These are phyloP conservation scores for Saturnispora silvae DNA, from an alignment of 805 yeast species.

Conservation along the genomic window DNA sequence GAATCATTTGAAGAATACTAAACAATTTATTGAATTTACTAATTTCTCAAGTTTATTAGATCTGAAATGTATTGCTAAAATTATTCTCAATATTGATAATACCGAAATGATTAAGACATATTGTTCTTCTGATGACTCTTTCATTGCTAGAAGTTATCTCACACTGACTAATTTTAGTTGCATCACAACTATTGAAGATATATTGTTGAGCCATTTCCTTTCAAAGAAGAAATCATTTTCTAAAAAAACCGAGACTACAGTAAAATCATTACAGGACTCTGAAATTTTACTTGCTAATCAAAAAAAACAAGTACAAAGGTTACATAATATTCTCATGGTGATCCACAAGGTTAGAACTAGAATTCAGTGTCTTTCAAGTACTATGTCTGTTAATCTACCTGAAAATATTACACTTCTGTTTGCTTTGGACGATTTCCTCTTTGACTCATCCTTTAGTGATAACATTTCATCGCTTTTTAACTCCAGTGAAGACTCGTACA, in stretches of 20 bases:
- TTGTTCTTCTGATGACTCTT: conserved; percentile 12
- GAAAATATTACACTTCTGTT: conserved; percentile 11
- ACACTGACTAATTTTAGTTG: conserved; percentile 15
- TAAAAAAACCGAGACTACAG: background rate
- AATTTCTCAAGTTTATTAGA: conserved; percentile 13
- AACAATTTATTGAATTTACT: conserved; percentile 11
- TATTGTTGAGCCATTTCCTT: background rate
- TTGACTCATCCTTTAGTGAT: conserved; percentile 21
- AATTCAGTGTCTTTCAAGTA: conserved; percentile 18
- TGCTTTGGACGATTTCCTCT: conserved; percentile 18
- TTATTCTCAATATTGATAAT: conserved; percentile 9
- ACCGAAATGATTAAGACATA: conserved; percentile 9
- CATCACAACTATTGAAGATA: conserved; percentile 14
- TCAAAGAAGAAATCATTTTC: background rate
- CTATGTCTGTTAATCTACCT: conserved; percentile 11
- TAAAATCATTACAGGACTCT: background rate
- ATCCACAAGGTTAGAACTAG: conserved; percentile 18
- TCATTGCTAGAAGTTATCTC: conserved; percentile 16
- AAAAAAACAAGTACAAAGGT: background rate
- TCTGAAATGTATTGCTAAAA: conserved; percentile 5
- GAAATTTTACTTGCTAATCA: too few species aligned
- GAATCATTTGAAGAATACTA: conserved; percentile 1
- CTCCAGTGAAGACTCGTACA: conserved; percentile 2
- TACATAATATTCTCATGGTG: conserved; percentile 9
- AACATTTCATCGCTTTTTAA: conserved; percentile 19